Evolutionary conservation across 2,329 filamentous ascomycete species (phyloP), one percentile per base, ranked within the genome.

Genomic region (Colletotrichum shisoi): DNA sequence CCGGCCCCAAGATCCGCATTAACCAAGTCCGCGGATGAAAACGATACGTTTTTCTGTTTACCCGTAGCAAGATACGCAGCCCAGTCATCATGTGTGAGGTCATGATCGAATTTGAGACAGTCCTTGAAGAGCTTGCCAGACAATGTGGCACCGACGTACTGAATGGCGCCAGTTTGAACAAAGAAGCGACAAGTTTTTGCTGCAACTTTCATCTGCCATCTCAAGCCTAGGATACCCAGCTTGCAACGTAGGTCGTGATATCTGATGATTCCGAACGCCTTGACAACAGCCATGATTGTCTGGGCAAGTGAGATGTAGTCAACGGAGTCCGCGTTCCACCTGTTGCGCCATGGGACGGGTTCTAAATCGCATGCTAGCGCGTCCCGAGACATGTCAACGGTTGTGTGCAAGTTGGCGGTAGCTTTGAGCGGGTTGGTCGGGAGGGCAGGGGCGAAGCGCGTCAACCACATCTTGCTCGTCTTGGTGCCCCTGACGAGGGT

Each of bases 381-480:
- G 46, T 71, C 74, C 42, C 73, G 71, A 15, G 75, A 75, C 69
- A 78, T 62, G 13, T 69, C 59, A 12, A 64, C 51, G 17, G 49
- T 48, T 19, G 46, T 44, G 3, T 57, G 56, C 34, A 62, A 45
- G 17, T 66, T 67, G n/a, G 53, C 21, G 19, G 49, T 52, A 11
- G 62, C 62, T 44, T 68, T 57, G 17, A 69, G 65, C 11, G 73
- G 24, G 75, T 73, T 40, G 72, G 73, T 65, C 77, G 76, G 75
- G 48, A 81, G 76, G 12, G 78, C 77, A 37, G 81, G 85, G 0
- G 85, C 82, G 72, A 87, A 88, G 34, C 80, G 77, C 52, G 82
- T 81, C 53, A 89, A 80, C 84, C 86, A 89, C 60, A 89, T 77
- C 72, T 87, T 87, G 77, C 86, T 89, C 1, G 87, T 88, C 72